These are phyloP conservation scores for Rosa persica DNA, from an alignment of 306 rosid genomes.

Conservation along the genomic window DNA sequence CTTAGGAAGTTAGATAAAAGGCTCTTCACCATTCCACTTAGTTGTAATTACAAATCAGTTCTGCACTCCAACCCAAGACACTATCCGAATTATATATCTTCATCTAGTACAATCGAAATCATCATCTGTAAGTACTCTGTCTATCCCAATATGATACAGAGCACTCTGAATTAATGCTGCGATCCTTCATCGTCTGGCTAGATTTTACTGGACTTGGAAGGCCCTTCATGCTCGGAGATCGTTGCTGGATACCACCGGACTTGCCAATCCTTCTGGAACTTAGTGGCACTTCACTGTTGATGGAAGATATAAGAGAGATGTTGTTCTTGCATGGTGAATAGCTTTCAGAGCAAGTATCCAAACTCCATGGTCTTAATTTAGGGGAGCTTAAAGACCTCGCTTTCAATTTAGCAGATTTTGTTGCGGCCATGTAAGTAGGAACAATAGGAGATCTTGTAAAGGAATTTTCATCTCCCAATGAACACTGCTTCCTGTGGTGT, in stretches of 20 bases:
- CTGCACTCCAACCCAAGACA: conserved; percentile 24
- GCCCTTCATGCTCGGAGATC: conserved; percentile 81
- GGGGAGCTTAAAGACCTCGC: conserved; percentile 76
- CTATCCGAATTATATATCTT: conserved; percentile 13
- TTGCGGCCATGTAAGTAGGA: conserved; percentile 95
- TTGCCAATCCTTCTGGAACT: conserved; percentile 28
- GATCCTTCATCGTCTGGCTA: conserved; percentile 48
- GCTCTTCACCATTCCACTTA: not conserved
- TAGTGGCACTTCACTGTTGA: conserved; percentile 43
- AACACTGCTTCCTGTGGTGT: conserved; percentile 54
- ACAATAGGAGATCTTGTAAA: conserved; percentile 60
- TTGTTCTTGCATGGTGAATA: conserved; percentile 82
- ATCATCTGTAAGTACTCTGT: conserved; percentile 47
- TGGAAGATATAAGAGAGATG: conserved; percentile 48
- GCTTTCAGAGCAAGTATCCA: conserved; percentile 53
- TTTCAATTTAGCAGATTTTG: conserved; percentile 84
- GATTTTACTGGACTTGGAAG: conserved; percentile 76
- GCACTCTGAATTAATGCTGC: conserved; percentile 64
- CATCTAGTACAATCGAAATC: not conserved
- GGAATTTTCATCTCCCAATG: conserved; percentile 59
- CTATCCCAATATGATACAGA: conserved; percentile 63
- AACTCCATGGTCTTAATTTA: conserved; percentile 50
- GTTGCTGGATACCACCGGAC: conserved; percentile 42
- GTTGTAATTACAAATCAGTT: conserved; percentile 11
- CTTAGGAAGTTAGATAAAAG: not conserved